Evolutionary conservation across 2,329 filamentous ascomycete genomes (phyloP), one percentile per base, ranked within the genome.

Genomic region (Colletotrichum sp.): DNA sequence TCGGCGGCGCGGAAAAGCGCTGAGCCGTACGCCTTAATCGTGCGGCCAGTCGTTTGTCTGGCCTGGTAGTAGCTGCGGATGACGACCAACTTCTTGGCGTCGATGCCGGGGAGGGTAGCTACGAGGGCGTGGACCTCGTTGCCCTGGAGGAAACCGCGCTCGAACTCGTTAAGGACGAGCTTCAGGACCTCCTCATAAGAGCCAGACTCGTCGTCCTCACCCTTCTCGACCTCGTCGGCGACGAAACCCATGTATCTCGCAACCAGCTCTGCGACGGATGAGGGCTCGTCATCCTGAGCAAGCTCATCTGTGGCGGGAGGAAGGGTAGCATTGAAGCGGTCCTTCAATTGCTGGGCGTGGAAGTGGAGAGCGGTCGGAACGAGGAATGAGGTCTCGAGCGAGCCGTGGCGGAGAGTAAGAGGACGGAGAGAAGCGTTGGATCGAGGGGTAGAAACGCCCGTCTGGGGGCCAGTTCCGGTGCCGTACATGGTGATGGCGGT

Each of bases 231-330:
- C 87, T 98, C 95, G 78, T 91, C 89, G 78, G 96, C 96, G 76
- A 98, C 91, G 83, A 95, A 97, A 80, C 95, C 96, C 83, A 99
- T 92, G 86, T 98, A 99, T 84, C 96, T 92, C 77, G 95, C 96
- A 36, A 99, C 95, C 76, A 99, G 90, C 88, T 99, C 97, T 59
- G 95, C 89, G 62, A 96, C 92, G 28, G 97, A 99, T 48, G 97
- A 98, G n/a, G 97, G 97, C 89, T 99, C 97, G 81, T 99, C 97
- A 89, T 99, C 97, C 84, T 96, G 96, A 76, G 97, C 97, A 78
- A 98, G 92, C 89, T 99, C 97, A 84, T 99, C 97, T 83, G 97
- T 99, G 73, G 97, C 95, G 81, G 93, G 90, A 69, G 97, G 97
- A 79, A 99, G 91, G 78, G 93, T 95, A 63, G 94, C 90, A 78